A percentile compares a stretch with the other conserved stretches of the same genome.
Conservation (phyloP, 2,329 filamentous ascomycete genomes). For the Orbilia javanica region DNA sequence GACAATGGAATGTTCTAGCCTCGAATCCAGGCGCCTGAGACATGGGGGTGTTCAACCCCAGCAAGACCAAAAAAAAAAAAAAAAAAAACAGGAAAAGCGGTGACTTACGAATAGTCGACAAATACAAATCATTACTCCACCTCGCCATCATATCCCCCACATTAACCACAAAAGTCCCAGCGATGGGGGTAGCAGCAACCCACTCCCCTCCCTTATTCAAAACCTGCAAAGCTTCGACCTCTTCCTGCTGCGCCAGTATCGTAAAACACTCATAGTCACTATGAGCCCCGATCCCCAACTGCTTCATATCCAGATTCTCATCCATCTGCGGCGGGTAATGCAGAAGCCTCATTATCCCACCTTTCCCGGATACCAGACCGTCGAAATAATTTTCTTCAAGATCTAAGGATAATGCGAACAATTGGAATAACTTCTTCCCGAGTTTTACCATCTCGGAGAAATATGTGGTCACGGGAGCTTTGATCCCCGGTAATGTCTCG, state of each 20-base stretch:
- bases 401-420: slow-evolving; percentile 59
- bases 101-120: slow-evolving; percentile 67
- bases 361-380: slow-evolving; percentile 47
- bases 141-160: slow-evolving; percentile 70
- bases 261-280: slow-evolving; percentile 61
- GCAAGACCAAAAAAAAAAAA: slow-evolving; percentile 61
- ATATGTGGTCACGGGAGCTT: slow-evolving; percentile 56
- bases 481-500: slow-evolving; percentile 57
- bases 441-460: slow-evolving; percentile 55
- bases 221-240: slow-evolving; percentile 60
- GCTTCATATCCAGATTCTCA: slow-evolving; percentile 46
- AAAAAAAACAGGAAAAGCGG: slow-evolving; percentile 58
- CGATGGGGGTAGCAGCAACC: slow-evolving; percentile 63
- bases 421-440: slow-evolving; percentile 58
- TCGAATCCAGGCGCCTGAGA: too few relatives aligned
- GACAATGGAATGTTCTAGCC: too few relatives aligned
- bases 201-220: slow-evolving; percentile 56
- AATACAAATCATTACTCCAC: slow-evolving; percentile 69
- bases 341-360: slow-evolving; percentile 57
- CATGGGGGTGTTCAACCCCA: too few relatives aligned
- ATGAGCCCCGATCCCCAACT: slow-evolving; percentile 60
- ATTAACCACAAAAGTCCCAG: slow-evolving; percentile 69
- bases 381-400: slow-evolving; percentile 58
- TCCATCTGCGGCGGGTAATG: slow-evolving; percentile 60
- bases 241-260: slow-evolving; percentile 59